A percentile compares a stretch with the other conserved stretches of the same genome.
These are phyloP conservation scores for Cladosporium sp. DNA, from an alignment of 2,329 filamentous ascomycete genomes.

Conservation along the genomic window DNA sequence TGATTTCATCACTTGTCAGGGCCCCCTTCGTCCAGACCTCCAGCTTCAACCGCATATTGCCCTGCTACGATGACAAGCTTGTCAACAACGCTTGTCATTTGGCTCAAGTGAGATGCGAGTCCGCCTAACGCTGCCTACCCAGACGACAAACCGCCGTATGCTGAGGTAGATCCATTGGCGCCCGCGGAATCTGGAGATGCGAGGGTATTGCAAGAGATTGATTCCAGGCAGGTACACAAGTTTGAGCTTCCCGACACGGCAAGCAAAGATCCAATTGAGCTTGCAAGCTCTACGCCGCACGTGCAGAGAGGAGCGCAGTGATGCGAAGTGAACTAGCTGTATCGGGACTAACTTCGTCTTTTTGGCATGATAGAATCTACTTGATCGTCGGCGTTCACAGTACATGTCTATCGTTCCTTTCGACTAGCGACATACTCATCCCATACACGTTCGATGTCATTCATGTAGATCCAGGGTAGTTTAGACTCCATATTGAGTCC, in stretches of 20 bases:
- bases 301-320: not conserved
- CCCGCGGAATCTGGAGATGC: not conserved
- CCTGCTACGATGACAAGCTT: not conserved
- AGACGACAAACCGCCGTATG: not conserved
- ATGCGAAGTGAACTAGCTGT: no score
- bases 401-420: not conserved
- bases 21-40: not conserved
- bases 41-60: not conserved
- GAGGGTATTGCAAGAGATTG: not conserved
- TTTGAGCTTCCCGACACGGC: not conserved
- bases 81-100: not conserved
- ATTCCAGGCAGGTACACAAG: not conserved
- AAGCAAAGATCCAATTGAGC: not conserved
- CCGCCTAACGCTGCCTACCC: not conserved
- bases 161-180: not conserved
- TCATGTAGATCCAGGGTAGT: slow-evolving; percentile 46
- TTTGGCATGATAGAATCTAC: no score
- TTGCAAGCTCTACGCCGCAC: not conserved
- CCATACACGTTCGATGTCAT: slow-evolving; percentile 39
- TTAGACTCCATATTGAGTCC: slow-evolving; percentile 22
- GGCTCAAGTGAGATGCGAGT: not conserved
- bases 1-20: not conserved
- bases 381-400: not conserved
- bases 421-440: slow-evolving; percentile 11
- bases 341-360: no score